A percentile compares a stretch with the other conserved stretches of the same genome.
phyloP scores from a whole-genome alignment of 805 yeast genomes.

The Wickerhamomyces bisporus region DNA sequence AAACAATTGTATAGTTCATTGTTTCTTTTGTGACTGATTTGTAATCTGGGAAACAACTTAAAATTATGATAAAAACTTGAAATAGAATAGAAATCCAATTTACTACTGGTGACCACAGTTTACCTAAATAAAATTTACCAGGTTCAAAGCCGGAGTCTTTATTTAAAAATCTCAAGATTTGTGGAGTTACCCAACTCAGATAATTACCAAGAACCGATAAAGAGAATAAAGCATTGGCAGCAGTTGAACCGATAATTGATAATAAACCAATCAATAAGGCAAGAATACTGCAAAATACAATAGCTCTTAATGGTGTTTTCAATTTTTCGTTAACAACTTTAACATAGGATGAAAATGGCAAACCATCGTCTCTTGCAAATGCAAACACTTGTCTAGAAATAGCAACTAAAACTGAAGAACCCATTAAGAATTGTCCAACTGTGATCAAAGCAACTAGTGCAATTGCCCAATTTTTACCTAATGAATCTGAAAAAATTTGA shows the following conservation, averaged over 20 bases:
- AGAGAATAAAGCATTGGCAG: conserved; percentile 40
- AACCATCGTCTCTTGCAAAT: conserved; percentile 69
- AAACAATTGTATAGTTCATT: conserved; percentile 72
- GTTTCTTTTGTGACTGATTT: conserved; percentile 30
- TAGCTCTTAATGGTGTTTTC: conserved; percentile 62
- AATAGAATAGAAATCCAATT: conserved; percentile 45
- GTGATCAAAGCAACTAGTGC: conserved; percentile 57
- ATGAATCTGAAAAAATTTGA: conserved; percentile 54
- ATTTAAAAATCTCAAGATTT: conserved; percentile 33
- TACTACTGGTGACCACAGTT: conserved; percentile 37
- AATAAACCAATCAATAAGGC: conserved; percentile 35
- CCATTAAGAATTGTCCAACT: conserved; percentile 62
- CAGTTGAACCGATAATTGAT: conserved; percentile 35
- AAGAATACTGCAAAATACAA: conserved; percentile 34
- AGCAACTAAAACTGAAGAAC: conserved; percentile 53
- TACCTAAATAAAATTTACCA: conserved; percentile 65
- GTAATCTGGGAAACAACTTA: conserved; percentile 57
- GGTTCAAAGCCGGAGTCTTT: conserved; percentile 50
- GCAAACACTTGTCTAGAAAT: conserved; percentile 69
- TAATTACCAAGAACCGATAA: conserved; percentile 38
- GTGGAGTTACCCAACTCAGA: conserved; percentile 38
- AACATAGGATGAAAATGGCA: conserved; percentile 54
- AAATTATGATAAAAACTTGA: conserved; percentile 46
- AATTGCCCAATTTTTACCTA: conserved; percentile 61
- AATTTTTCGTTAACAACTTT: conserved; percentile 51